phyloP scores from a whole-genome alignment of 164 flowering plant species.

The Protea cynaroides region DNA sequence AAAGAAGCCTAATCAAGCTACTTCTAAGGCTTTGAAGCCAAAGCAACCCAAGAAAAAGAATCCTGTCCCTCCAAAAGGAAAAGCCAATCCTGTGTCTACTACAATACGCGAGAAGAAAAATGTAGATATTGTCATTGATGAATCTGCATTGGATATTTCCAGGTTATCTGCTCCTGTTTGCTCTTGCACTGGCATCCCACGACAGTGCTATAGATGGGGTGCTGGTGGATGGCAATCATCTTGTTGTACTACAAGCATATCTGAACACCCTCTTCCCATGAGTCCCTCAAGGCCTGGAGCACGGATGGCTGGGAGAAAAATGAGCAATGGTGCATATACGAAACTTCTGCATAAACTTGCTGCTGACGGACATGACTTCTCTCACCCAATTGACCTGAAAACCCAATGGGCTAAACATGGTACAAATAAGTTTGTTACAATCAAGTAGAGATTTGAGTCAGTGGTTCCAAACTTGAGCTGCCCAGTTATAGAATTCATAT shows the following conservation, averaged over 20 bases:
- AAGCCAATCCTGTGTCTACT: slow-evolving; percentile 15
- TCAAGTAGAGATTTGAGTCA: slow-evolving; percentile 25
- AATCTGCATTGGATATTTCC: slow-evolving; percentile 26
- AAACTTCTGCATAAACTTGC: slow-evolving; percentile 42
- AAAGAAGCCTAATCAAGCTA: slow-evolving; percentile 19
- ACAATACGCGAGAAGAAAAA: slow-evolving; percentile 34
- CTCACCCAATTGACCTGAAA: slow-evolving; percentile 46
- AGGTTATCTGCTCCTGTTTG: slow-evolving; percentile 39
- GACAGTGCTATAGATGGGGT: slow-evolving; percentile 52
- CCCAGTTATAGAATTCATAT: not conserved
- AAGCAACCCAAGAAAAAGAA: slow-evolving; percentile 34
- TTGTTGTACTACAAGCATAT: slow-evolving; percentile 46
- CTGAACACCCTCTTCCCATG: slow-evolving; percentile 52
- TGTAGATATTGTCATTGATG: slow-evolving; percentile 16
- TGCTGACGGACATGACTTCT: slow-evolving; percentile 40
- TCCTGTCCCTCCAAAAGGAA: slow-evolving; percentile 20
- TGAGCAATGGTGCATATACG: slow-evolving; percentile 53
- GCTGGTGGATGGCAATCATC: slow-evolving; percentile 63
- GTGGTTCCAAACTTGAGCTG: slow-evolving; percentile 2
- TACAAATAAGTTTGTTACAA: slow-evolving; percentile 51
- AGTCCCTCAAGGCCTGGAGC: slow-evolving; percentile 46
- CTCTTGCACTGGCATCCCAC: slow-evolving; percentile 40
- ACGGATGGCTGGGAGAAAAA: slow-evolving; percentile 53
- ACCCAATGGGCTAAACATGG: slow-evolving; percentile 60
- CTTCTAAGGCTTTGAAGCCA: slow-evolving; percentile 27